A percentile compares a stretch with the other conserved stretches of the same genome.
Conservation (phyloP, 2,329 filamentous ascomycete species). For the Samsoniella hepiali region DNA sequence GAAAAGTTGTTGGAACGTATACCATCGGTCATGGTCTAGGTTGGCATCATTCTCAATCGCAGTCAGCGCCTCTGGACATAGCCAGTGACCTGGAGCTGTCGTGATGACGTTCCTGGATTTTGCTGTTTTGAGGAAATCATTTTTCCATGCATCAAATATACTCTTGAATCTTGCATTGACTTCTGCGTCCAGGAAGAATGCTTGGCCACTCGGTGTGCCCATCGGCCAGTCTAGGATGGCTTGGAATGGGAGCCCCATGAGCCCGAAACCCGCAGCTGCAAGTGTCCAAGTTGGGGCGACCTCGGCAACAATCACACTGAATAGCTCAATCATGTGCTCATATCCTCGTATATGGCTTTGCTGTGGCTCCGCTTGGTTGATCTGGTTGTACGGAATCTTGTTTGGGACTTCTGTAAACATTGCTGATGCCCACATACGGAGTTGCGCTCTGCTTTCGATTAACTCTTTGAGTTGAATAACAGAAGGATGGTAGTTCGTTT, state of each 20-base stretch:
- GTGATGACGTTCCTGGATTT: slow-evolving; percentile 20
- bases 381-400: slow-evolving; percentile 23
- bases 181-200: slow-evolving; percentile 50
- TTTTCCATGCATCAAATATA: slow-evolving; percentile 46
- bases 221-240: slow-evolving; percentile 59
- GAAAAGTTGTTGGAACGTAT: slow-evolving; percentile 23
- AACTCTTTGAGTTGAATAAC: slow-evolving; percentile 11
- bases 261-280: slow-evolving; percentile 27
- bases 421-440: slow-evolving; percentile 26
- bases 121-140: slow-evolving; percentile 27
- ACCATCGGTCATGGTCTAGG: neutral
- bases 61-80: slow-evolving; percentile 20
- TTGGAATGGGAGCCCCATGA: slow-evolving; percentile 55
- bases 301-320: slow-evolving; percentile 21
- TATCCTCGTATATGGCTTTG: slow-evolving; percentile 22
- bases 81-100: slow-evolving; percentile 21
- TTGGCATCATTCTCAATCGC: slow-evolving; percentile 24
- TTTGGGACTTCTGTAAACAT: slow-evolving; percentile 26
- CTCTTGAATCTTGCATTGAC: slow-evolving; percentile 52
- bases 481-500: neutral
- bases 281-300: slow-evolving; percentile 24
- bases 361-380: slow-evolving; percentile 13
- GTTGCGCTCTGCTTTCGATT: slow-evolving; percentile 21
- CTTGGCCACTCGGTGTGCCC: slow-evolving; percentile 51
- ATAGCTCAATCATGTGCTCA: slow-evolving; percentile 24